phyloP scores from a whole-genome alignment of 768 basidiomycete species.

The Boletus rufocinnamomeus region DNA sequence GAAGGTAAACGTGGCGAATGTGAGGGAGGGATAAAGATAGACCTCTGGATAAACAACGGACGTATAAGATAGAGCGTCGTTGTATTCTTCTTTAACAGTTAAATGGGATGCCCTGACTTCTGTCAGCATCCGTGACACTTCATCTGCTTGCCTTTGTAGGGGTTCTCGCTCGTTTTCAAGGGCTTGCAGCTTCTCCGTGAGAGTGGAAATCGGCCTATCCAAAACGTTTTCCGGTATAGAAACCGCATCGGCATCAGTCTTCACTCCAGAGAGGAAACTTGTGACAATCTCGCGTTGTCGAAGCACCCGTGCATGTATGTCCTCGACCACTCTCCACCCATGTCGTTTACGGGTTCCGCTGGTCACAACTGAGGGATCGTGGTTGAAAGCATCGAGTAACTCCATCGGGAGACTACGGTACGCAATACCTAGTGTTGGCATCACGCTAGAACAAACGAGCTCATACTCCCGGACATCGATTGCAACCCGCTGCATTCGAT shows the following conservation, averaged over 20 bases:
- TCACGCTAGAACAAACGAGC: slow-evolving; percentile 52
- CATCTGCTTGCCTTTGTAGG: slow-evolving; percentile 48
- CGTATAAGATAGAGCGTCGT: slow-evolving; percentile 62
- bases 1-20: slow-evolving; percentile 3
- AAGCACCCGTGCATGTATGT: slow-evolving; percentile 62
- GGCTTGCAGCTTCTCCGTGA: slow-evolving; percentile 50
- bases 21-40: slow-evolving; percentile 16
- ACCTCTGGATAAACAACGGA: slow-evolving; percentile 83
- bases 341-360: slow-evolving; percentile 58
- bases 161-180: slow-evolving; percentile 50
- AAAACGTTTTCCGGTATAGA: slow-evolving; percentile 44
- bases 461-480: slow-evolving; percentile 67
- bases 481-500: slow-evolving; percentile 67
- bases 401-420: slow-evolving; percentile 59
- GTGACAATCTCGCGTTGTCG: slow-evolving; percentile 60
- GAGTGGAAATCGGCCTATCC: slow-evolving; percentile 52
- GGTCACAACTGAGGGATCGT: slow-evolving; percentile 77
- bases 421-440: slow-evolving; percentile 47
- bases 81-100: slow-evolving; percentile 63
- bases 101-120: slow-evolving; percentile 57
- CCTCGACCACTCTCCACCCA: slow-evolving; percentile 76
- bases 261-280: slow-evolving; percentile 42
- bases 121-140: slow-evolving; percentile 50
- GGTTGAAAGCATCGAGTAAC: slow-evolving; percentile 70
- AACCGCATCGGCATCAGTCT: slow-evolving; percentile 3